A percentile compares a stretch with the other conserved stretches of the same genome.
Conservation (phyloP, 345 rosid genomes). For the Hirschfeldia incana region DNA sequence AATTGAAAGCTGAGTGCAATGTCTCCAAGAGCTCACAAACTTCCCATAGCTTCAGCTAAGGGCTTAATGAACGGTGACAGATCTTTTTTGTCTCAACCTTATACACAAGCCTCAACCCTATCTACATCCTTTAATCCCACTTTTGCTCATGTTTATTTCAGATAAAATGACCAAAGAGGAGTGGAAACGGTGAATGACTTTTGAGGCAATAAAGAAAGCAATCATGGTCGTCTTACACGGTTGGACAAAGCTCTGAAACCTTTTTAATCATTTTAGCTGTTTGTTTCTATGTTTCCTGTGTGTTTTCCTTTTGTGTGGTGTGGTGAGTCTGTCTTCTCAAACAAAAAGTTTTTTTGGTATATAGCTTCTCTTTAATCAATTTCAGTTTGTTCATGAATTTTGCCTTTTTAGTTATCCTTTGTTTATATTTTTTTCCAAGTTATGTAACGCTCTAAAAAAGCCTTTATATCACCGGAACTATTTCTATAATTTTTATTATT, state of each 20-base stretch:
- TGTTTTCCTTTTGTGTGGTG: conserved; percentile 32
- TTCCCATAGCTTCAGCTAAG: conserved; percentile 56
- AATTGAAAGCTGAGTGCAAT: conserved; percentile 52
- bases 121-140: background rate
- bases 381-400: conserved; percentile 5
- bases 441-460: background rate
- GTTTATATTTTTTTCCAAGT: background rate
- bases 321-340: conserved; percentile 24
- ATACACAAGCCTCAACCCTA: conserved; percentile 1
- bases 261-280: conserved; percentile 31
- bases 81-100: conserved; percentile 49
- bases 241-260: conserved; percentile 29
- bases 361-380: conserved; percentile 11
- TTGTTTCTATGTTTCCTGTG: conserved; percentile 10
- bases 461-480: background rate
- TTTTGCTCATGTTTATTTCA: conserved; percentile 36
- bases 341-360: conserved; percentile 23
- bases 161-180: conserved; percentile 64
- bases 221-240: conserved; percentile 21
- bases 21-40: conserved; percentile 62
- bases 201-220: conserved; percentile 20
- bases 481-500: background rate
- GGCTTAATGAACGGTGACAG: conserved; percentile 55
- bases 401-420: background rate
- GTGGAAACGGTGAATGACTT: conserved; percentile 64